Conservation (phyloP, 2,329 filamentous ascomycete genomes). For the Triangularia setosa region DNA sequence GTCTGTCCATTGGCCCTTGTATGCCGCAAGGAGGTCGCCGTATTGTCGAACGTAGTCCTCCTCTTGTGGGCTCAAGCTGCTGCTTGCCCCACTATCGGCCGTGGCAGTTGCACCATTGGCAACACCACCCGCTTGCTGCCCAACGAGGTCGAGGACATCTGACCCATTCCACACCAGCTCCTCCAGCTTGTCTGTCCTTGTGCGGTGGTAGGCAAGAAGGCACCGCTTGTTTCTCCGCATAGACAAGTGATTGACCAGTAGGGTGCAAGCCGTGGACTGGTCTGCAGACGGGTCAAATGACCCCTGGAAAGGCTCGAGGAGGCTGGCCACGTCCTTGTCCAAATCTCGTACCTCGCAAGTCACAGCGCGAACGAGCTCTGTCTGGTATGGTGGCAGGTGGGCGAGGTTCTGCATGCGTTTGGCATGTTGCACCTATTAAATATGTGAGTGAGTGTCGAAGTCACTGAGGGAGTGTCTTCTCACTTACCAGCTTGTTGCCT, state of each 20-base stretch:
- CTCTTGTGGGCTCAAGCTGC: conserved; percentile 88
- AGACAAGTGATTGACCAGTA: conserved; percentile 89
- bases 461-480: background rate
- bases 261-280: conserved; percentile 77
- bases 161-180: conserved; percentile 88
- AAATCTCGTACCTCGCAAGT: conserved; percentile 91
- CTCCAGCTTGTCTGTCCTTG: conserved; percentile 85
- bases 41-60: conserved; percentile 95
- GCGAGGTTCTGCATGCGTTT: conserved; percentile 86
- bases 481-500: conserved; percentile 73
- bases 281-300: conserved; percentile 82
- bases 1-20: conserved; percentile 98
- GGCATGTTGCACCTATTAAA: conserved; percentile 78
- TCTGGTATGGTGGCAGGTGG: conserved; percentile 86
- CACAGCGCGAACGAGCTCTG: conserved; percentile 82
- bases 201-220: conserved; percentile 87
- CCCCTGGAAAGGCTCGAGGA: conserved; percentile 78
- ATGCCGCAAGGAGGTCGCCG: conserved; percentile 85
- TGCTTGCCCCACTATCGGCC: conserved; percentile 53
- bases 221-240: conserved; percentile 97
- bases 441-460: conserved; percentile 16
- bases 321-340: conserved; percentile 74
- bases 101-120: conserved; percentile 34
- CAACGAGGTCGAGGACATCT: conserved; percentile 70
- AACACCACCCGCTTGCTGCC: conserved; percentile 44